phyloP scores from a whole-genome alignment of 2,329 filamentous ascomycete genomes.

The Microdochium nivale region DNA sequence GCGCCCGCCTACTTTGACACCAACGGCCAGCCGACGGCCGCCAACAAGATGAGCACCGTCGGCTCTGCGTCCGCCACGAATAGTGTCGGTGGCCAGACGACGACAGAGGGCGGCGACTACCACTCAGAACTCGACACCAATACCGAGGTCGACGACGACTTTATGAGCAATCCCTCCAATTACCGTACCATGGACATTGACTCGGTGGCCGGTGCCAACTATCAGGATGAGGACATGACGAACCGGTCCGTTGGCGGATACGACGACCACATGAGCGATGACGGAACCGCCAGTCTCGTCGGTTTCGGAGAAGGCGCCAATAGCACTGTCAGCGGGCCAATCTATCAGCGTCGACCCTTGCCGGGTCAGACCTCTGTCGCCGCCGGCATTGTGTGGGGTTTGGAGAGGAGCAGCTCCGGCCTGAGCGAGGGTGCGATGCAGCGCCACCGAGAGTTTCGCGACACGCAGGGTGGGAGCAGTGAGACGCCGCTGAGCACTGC shows the following conservation, averaged over 20 bases:
- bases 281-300: constrained; percentile 74
- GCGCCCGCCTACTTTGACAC: constrained; percentile 74
- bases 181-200: constrained; percentile 49
- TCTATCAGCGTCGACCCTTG: constrained; percentile 47
- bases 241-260: constrained; percentile 40
- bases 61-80: constrained; percentile 84
- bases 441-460: constrained; percentile 17
- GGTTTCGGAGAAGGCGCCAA: constrained; percentile 90
- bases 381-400: constrained; percentile 23
- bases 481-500: constrained; percentile 10
- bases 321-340: constrained; percentile 73
- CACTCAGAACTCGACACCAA: constrained; percentile 41
- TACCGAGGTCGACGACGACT: constrained; percentile 52
- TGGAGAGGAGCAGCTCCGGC: constrained; percentile 44
- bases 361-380: constrained; percentile 22
- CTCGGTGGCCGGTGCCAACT: constrained; percentile 21
- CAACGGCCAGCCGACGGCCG: constrained; percentile 57
- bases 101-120: constrained; percentile 41
- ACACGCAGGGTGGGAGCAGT: constrained; percentile 1
- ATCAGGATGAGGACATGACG: constrained; percentile 28
- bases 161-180: constrained; percentile 61
- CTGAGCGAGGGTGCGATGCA: constrained; percentile 34
- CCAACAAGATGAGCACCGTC: constrained; percentile 79
- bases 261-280: constrained; percentile 71
- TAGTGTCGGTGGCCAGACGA: constrained; percentile 55